These are phyloP conservation scores for Atkinsonella texensis DNA, from an alignment of 2,329 filamentous ascomycete genomes.

Conservation along the genomic window DNA sequence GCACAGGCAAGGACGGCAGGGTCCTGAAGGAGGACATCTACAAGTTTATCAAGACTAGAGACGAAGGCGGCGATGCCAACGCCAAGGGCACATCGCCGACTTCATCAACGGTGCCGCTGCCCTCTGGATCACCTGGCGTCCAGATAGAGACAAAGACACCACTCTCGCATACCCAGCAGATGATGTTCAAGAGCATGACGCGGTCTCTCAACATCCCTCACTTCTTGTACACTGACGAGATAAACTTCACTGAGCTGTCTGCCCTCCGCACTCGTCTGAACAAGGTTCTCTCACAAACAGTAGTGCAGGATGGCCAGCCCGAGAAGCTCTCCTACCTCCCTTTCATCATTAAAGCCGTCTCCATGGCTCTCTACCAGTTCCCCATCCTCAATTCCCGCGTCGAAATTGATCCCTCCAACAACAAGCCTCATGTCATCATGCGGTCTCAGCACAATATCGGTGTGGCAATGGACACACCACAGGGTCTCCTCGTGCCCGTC, in stretches of 20 bases:
- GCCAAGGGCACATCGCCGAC: slow-evolving; percentile 12
- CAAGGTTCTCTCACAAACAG: slow-evolving; percentile 32
- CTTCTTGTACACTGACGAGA: slow-evolving; percentile 86
- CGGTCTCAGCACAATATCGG: slow-evolving; percentile 88
- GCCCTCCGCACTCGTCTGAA: slow-evolving; percentile 66
- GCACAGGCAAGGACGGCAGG: slow-evolving; percentile 81
- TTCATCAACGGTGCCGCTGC: slow-evolving; percentile 11
- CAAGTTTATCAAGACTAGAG: slow-evolving; percentile 48
- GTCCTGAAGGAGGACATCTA: slow-evolving; percentile 89
- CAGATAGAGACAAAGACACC: slow-evolving; percentile 58
- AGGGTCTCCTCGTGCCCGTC: slow-evolving; percentile 81
- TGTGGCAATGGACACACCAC: slow-evolving; percentile 86
- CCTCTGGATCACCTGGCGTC: slow-evolving; percentile 18
- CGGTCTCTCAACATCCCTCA: slow-evolving; percentile 83
- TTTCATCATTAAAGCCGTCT: slow-evolving; percentile 93
- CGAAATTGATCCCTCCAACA: slow-evolving; percentile 57
- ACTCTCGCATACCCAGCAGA: slow-evolving; percentile 68
- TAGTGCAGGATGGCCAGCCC: slow-evolving; percentile 33
- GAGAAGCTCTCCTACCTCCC: slow-evolving; percentile 78
- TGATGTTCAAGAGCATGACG: slow-evolving; percentile 99
- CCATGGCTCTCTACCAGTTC: slow-evolving; percentile 67
- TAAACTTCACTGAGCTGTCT: slow-evolving; percentile 68
- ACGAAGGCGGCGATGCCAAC: slow-evolving; percentile 17
- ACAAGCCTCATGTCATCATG: slow-evolving; percentile 64
- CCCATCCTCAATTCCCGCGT: slow-evolving; percentile 82